Evolutionary conservation across 1,139 yeast genomes (phyloP).

Genomic region (Pichia inconspicua): DNA sequence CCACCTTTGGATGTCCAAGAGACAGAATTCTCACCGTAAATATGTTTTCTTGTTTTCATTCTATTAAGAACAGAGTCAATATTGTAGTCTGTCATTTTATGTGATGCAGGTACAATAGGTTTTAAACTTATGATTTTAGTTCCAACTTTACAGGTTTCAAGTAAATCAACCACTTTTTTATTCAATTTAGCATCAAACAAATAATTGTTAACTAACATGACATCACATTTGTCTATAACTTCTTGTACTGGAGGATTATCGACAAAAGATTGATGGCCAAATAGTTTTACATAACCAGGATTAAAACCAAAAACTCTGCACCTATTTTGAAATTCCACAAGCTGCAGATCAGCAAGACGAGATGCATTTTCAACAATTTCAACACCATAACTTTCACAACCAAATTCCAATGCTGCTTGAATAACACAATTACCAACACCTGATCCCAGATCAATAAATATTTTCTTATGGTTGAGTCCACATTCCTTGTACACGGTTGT

Average conservation of each 20-base stretch:
- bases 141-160: slow-evolving; percentile 60
- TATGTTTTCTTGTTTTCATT: slow-evolving; percentile 54
- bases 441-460: slow-evolving; percentile 77
- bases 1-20: slow-evolving; percentile 91
- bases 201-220: slow-evolving; percentile 73
- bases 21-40: slow-evolving; percentile 64
- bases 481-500: slow-evolving; percentile 64
- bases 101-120: slow-evolving; percentile 58
- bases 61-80: slow-evolving; percentile 58
- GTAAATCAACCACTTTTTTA: slow-evolving; percentile 56
- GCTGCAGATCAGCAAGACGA: slow-evolving; percentile 54
- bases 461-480: slow-evolving; percentile 42
- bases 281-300: slow-evolving; percentile 49
- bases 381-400: slow-evolving; percentile 81
- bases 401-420: slow-evolving; percentile 84
- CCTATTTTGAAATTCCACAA: slow-evolving; percentile 49
- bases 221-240: slow-evolving; percentile 56
- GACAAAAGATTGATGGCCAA: slow-evolving; percentile 64
- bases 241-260: slow-evolving; percentile 49
- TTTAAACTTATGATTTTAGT: slow-evolving; percentile 72
- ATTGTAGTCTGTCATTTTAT: slow-evolving; percentile 45
- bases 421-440: slow-evolving; percentile 91
- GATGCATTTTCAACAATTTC: slow-evolving; percentile 86
- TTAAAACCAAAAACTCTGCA: slow-evolving; percentile 56
- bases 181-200: slow-evolving; percentile 71